Conservation (phyloP, 192 early-diverging fungal species). For the Entomortierella parvispora region DNA sequence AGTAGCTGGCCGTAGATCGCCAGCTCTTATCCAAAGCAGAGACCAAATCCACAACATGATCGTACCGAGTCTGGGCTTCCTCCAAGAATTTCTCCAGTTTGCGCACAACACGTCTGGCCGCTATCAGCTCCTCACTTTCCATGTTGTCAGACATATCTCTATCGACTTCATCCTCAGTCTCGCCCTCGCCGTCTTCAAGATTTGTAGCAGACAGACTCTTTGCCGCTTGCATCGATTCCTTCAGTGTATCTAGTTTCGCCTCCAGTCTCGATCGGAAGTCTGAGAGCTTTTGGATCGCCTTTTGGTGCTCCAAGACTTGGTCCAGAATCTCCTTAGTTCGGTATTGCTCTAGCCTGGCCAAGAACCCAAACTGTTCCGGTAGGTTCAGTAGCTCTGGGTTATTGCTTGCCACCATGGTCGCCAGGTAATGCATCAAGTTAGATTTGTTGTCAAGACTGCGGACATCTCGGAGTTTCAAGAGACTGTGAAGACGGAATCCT, state of each 20-base stretch:
- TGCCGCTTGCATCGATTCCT: not conserved
- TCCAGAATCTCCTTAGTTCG: constrained; percentile 41
- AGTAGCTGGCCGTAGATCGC: constrained; percentile 41
- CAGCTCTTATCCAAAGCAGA: constrained; percentile 31
- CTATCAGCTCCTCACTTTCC: constrained; percentile 10
- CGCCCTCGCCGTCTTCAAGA: constrained; percentile 1
- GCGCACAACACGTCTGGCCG: constrained; percentile 3
- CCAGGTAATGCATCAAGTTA: constrained; percentile 47
- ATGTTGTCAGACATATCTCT: too few species aligned
- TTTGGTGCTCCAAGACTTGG: constrained; percentile 46
- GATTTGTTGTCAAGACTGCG: constrained; percentile 45
- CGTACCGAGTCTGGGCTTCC: constrained; percentile 31
- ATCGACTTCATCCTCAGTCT: not conserved
- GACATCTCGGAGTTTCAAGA: constrained; percentile 42
- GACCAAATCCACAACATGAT: constrained; percentile 34
- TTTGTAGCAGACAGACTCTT: too few species aligned
- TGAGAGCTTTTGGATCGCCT: constrained; percentile 14
- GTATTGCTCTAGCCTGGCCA: constrained; percentile 39
- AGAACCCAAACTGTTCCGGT: constrained; percentile 27
- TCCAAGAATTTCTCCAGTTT: constrained; percentile 34
- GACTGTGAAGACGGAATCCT: constrained; percentile 41
- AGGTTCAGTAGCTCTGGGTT: constrained; percentile 40
- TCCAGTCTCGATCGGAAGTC: constrained; percentile 12
- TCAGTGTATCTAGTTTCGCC: constrained; percentile 2
- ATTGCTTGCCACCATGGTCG: constrained; percentile 40